A percentile compares a stretch with the other conserved stretches of the same genome.
phyloP scores from a whole-genome alignment of 2,329 filamentous ascomycete species.

The Aspergillus uvarum region DNA sequence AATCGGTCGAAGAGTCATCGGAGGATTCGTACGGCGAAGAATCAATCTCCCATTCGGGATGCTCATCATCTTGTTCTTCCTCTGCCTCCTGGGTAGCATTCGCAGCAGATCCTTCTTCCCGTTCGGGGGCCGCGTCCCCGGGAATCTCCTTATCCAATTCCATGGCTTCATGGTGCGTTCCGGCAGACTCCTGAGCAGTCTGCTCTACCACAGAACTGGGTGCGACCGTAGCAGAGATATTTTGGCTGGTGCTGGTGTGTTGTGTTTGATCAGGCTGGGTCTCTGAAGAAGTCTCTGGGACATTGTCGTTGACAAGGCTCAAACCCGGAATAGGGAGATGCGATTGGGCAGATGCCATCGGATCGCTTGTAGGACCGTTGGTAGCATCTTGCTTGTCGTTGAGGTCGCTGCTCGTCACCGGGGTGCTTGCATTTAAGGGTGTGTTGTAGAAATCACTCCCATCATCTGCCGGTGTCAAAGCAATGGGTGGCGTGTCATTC shows the following conservation, averaged over 20 bases:
- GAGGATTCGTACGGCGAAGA: conserved; percentile 71
- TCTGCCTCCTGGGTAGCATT: conserved; percentile 15
- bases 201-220: conserved; percentile 3
- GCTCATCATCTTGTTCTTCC: conserved; percentile 46
- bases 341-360: conserved; percentile 18
- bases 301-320: conserved; percentile 31
- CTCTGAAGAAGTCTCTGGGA: conserved; percentile 15
- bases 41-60: conserved; percentile 82
- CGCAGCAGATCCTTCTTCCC: conserved; percentile 8
- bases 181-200: conserved; percentile 8
- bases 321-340: conserved; percentile 38
- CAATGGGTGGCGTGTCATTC: conserved; percentile 32
- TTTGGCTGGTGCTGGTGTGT: not conserved
- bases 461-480: conserved; percentile 35
- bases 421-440: conserved; percentile 32
- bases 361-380: conserved; percentile 13
- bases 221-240: not conserved
- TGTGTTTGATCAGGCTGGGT: conserved; percentile 6
- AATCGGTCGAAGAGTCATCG: conserved; percentile 61
- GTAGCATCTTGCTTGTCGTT: conserved; percentile 6
- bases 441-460: conserved; percentile 47
- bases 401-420: conserved; percentile 16
- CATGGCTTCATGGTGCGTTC: conserved; percentile 25
- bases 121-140: conserved; percentile 8
- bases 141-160: conserved; percentile 23